Base-by-base conservation (phyloP, 2,329 filamentous ascomycete genomes). In the Talaromyces verruculosus region DNA sequence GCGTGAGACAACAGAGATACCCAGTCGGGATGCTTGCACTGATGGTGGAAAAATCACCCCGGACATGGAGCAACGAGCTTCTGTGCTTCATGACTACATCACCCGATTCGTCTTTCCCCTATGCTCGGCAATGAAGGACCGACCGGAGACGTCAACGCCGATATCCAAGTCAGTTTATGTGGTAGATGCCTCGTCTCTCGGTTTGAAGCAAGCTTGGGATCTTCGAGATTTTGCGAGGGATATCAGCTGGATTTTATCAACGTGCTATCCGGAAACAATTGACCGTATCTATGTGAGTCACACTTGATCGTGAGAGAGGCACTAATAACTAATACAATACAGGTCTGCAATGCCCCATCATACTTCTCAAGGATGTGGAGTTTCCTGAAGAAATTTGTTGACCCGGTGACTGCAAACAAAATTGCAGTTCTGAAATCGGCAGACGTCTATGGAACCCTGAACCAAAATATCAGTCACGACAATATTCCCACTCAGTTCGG, bases 181-280 rank as follows among this genome's bases (percentile, higher is more conserved):
- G 6, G 65, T 74, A 0, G 72, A 75, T 64, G 70, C 65, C 25
- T 65, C 68, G 1, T 47, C 45, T 10, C 4, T 74, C 3, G 62
- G 64, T 0, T 11, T 73, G 25, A 72, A 68, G 58, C 72, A 74
- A 39, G 71, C 61, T 11, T 74, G 71, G 68, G 65, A 68, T 39
- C 25, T 73, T 3, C 65, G 67, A 19, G 66, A 63, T 0, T 74
- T 73, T 47, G 69, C 71, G 0, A 67, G 68, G 28, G 68, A 72
- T 19, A 67, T 71, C 11, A 73, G 70, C 53, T 68, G 68, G 69
- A 51, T 74, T 1, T n/a, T 74, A 5, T 64, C 70, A 49, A 75
- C 71, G 17, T 74, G 72, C 39, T 74, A 72, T 64, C 72, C 73
- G 0, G 72, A 75, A 28, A 74, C 69, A 0, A 71, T 74, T 37